Conservation (phyloP, 352 stramenopile genomes). For the Phytophthora colocasiae region DNA sequence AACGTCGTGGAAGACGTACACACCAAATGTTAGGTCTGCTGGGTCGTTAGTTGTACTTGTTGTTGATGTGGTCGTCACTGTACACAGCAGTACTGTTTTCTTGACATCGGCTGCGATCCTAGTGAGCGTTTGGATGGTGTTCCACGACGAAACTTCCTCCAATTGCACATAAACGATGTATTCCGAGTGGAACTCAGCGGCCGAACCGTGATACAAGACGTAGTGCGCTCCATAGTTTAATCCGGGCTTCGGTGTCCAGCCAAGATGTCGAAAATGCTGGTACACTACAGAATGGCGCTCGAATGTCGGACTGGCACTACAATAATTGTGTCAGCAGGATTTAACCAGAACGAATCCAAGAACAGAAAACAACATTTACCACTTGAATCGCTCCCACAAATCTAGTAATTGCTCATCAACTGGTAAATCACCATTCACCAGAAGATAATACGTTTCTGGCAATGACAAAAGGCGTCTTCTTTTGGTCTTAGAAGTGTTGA, state of each 20-base stretch:
- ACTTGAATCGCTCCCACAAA: conserved; percentile 50
- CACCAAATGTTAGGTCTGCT: conserved; percentile 30
- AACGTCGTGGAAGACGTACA: conserved; percentile 46
- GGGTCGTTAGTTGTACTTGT: background rate
- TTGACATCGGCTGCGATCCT: conserved; percentile 79
- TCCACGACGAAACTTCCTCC: conserved; percentile 41
- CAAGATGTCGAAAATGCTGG: conserved; percentile 65
- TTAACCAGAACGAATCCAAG: background rate
- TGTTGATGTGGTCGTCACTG: conserved; percentile 31
- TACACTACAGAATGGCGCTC: conserved; percentile 40
- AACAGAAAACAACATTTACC: conserved; percentile 24
- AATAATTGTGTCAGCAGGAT: conserved; percentile 3
- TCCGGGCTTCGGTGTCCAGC: conserved; percentile 61
- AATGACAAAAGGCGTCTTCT: conserved; percentile 47
- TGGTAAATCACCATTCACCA: conserved; percentile 37
- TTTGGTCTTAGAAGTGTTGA: conserved; percentile 1
- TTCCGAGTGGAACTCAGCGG: conserved; percentile 69
- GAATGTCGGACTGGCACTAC: conserved; percentile 44
- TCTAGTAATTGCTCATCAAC: conserved; percentile 14
- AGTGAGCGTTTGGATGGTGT: conserved; percentile 70
- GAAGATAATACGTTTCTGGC: conserved; percentile 54
- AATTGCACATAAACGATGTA: conserved; percentile 72
- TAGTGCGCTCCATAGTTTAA: conserved; percentile 79
- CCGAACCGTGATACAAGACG: conserved; percentile 70
- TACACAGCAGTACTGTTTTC: conserved; percentile 76